phyloP scores from a whole-genome alignment of 345 rosid genomes.

The Syzygium oleosum region DNA sequence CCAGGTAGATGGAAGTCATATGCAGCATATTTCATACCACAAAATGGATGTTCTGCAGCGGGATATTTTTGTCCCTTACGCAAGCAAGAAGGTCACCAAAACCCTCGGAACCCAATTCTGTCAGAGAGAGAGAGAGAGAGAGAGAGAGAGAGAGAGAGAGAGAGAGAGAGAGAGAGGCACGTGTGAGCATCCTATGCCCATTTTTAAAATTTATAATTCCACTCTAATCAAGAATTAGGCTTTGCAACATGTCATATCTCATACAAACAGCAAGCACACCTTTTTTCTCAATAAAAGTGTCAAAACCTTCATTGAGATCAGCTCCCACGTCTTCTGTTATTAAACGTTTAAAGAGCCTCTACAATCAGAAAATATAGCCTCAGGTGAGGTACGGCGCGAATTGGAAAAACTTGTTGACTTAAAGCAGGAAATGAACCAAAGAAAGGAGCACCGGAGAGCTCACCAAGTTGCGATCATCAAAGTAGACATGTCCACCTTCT shows the following conservation, averaged over 20 bases:
- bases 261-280: conserved; percentile 30
- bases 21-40: conserved; percentile 50
- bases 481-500: conserved; percentile 80
- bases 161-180: neutral
- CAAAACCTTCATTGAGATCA: conserved; percentile 88
- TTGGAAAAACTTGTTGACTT: neutral
- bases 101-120: conserved; percentile 88
- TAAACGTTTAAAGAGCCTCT: conserved; percentile 88
- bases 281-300: conserved; percentile 70
- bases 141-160: neutral
- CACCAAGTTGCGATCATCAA: conserved; percentile 78
- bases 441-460: conserved; percentile 15
- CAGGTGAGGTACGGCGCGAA: conserved; percentile 3
- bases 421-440: neutral
- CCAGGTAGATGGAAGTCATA: neutral
- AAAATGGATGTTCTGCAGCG: conserved; percentile 90
- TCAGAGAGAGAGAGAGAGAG: conserved; percentile 4
- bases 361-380: conserved; percentile 7
- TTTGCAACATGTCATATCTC: neutral
- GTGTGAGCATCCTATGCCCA: neutral
- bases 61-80: conserved; percentile 71
- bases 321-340: conserved; percentile 80
- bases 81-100: conserved; percentile 84
- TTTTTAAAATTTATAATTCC: neutral
- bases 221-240: neutral